Evolutionary conservation across 1,284 basidiomycete genomes (phyloP).

Genomic region (Cronartium ribicola): DNA sequence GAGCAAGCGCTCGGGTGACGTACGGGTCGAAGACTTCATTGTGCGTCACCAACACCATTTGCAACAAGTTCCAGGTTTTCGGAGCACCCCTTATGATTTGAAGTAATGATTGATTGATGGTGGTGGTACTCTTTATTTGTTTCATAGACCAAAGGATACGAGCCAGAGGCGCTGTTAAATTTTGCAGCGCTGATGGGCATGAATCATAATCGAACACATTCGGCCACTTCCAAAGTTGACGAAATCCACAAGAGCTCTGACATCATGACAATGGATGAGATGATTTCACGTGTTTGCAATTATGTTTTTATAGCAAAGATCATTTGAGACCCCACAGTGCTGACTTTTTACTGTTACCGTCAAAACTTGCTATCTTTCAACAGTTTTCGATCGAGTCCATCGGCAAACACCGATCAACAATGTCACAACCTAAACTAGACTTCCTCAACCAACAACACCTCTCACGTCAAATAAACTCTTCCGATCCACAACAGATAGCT

Average conservation of each 20-base stretch:
- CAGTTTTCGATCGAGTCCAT: constrained; percentile 68
- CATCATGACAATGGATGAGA: constrained; percentile 61
- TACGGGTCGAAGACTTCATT: constrained; percentile 77
- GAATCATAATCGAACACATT: constrained; percentile 55
- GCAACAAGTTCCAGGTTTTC: too few species aligned
- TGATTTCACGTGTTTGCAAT: constrained; percentile 60
- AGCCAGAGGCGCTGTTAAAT: constrained; percentile 82
- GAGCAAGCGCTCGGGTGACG: constrained; percentile 87
- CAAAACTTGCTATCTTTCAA: background rate
- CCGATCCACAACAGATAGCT: constrained; percentile 39
- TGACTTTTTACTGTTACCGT: background rate
- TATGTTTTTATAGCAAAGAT: background rate
- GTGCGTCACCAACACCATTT: constrained; percentile 54
- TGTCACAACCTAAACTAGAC: constrained; percentile 67
- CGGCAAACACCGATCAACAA: constrained; percentile 68
- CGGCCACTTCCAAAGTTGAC: background rate
- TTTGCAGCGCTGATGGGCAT: constrained; percentile 91
- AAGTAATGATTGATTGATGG: background rate
- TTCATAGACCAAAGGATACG: constrained; percentile 65
- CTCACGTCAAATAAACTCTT: constrained; percentile 52
- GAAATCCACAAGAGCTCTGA: constrained; percentile 55
- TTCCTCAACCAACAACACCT: constrained; percentile 75
- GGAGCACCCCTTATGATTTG: background rate
- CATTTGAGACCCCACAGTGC: background rate
- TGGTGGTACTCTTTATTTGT: constrained; percentile 1